Evolutionary conservation across 805 yeast species (phyloP), one percentile per base, ranked within the genome.

Genomic region (Pichia scutulata): DNA sequence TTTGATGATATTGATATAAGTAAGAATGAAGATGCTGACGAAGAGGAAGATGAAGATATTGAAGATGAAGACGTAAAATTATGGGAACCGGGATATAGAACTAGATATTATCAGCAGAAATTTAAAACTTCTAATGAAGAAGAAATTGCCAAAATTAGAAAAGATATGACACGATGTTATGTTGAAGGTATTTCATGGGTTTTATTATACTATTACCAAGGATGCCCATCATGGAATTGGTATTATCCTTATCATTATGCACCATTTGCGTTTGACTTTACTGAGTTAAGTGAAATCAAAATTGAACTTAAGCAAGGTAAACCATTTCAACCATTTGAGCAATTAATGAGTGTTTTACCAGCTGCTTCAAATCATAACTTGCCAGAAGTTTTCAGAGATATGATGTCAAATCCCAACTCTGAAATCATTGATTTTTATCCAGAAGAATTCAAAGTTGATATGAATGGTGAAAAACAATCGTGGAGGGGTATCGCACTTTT

Each of bases 211-310:
- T 93, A 93, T 69, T 92, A 88, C 66, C 98, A 93, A 67, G 98
- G 97, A 2, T 92, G 98, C 69, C 96, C 96, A 0, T 92, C 98
- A 0, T 93, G 99, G 99, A 83, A 83, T 49, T 93, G 99, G 99
- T 93, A 81, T 66, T 93, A 84, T 60, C 99, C 98, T 0, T 92
- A 84, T 64, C 98, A 93, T 63, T 95, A 93, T 70, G 98, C 99
- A 0, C 99, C 99, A 22, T 90, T 93, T 74, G 98, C 97, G 0
- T 50, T 84, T 7, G 99, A 93, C 65, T 86, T 93, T 60, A 72
- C 66, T 2, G 78, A 81, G 44, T 61, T 85, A 41, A 63, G 65
- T 12, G 77, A 73, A 8, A 62, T 82, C 16, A 71, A 81, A 1
- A 73, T 89, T 19, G 67, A 70, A 28, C 88, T 90, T 60, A 73